phyloP scores from a whole-genome alignment of 1,284 basidiomycete genomes.

The Ganoderma sp. region DNA sequence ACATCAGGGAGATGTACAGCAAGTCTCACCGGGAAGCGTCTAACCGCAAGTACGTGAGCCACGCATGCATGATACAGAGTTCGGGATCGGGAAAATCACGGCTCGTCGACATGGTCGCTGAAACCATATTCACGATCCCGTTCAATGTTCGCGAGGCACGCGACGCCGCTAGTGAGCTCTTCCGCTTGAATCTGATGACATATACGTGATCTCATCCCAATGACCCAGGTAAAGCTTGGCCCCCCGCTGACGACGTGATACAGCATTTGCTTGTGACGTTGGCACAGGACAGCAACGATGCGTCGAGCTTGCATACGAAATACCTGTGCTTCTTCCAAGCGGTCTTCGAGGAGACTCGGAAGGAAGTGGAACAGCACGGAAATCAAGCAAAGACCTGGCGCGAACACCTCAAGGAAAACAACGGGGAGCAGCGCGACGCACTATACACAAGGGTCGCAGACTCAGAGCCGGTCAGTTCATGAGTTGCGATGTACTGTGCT shows the following conservation, averaged over 20 bases:
- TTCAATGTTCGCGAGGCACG: constrained; percentile 33
- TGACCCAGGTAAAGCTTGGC: neutral
- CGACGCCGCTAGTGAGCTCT: neutral
- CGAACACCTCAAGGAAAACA: neutral
- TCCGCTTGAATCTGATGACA: neutral
- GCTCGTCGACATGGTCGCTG: constrained; percentile 56
- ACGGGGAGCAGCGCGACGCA: neutral
- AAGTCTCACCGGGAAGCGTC: too few species aligned
- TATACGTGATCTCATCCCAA: neutral
- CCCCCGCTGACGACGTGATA: neutral
- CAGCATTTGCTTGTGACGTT: neutral
- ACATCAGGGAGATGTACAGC: neutral
- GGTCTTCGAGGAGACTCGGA: neutral
- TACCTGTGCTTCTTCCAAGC: neutral
- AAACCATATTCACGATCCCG: constrained; percentile 51
- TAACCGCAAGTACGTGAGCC: neutral
- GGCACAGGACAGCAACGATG: neutral
- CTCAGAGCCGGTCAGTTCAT: neutral
- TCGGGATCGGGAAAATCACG: constrained; percentile 46
- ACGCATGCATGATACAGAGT: constrained; percentile 29
- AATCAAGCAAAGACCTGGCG: neutral
- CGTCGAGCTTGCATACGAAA: neutral
- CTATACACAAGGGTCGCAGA: neutral
- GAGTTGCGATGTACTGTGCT: neutral
- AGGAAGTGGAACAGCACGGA: neutral